Evolutionary conservation across 768 basidiomycete species (phyloP), one percentile per base, ranked within the genome.

Genomic region (Tulasnella sp.): DNA sequence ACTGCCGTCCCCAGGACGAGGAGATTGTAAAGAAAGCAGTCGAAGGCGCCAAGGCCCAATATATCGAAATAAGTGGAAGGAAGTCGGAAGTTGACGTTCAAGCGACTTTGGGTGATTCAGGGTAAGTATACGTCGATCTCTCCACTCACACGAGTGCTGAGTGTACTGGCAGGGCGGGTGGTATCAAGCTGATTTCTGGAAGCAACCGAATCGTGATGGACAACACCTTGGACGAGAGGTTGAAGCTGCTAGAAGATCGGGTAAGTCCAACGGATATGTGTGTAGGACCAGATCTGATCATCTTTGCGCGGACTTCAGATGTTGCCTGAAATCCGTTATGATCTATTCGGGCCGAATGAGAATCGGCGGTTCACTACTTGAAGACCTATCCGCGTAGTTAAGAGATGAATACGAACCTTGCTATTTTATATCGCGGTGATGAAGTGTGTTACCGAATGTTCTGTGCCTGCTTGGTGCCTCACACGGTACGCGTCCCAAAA

Each of bases 211-310:
- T 97, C 70, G 85, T 82, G 21, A 78, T 99, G 22, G 88, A 98
- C 72, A 98, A 99, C 68, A 92, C 93, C 1, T 75, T 99, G 52
- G 93, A 94, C 65, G 92, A 97, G 70, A 79, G 94, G 49, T 72
- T 99, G 67, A 78, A 83, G 63, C 70, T 98, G 64, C 73, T 99
- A 42, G 92, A 97, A 72, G 90, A 96, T 68, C 79, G 86, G 73
- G 92, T 90, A 63, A 63, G 83, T 72, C 9, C 42, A 12, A 27
- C 27, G n/a, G n/a, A 45, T 48, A 56, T 61, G 7, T 38, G 7
- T 7, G 34, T 15, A 7, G 15, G 34, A 7, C 21, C 53, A 24
- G 22, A 4, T 45, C 21, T 25, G 43, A 4, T 25, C 1, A 38
- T 27, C 38, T 27, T 2, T 31, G 9, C 44, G 12, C 29, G 49